These are phyloP conservation scores for Ehretia macrophylla DNA, from an alignment of 257 asterid species.

Conservation along the genomic window DNA sequence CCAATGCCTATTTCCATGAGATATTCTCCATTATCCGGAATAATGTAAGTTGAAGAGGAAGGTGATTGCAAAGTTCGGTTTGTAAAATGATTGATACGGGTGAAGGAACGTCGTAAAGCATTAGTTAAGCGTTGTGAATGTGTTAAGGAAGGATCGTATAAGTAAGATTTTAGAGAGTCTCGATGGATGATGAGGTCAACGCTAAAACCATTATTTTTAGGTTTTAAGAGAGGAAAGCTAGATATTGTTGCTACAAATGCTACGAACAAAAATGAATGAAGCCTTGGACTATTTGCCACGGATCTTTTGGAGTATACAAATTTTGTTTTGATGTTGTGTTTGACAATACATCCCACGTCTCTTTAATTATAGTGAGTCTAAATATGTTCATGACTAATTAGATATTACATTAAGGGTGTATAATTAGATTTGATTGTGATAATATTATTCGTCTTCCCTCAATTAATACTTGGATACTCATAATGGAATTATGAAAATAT, in stretches of 20 bases:
- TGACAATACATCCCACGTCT: too few relatives aligned
- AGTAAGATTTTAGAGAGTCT: slow-evolving; percentile 43
- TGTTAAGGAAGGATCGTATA: slow-evolving; percentile 23
- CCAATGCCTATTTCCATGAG: slow-evolving; percentile 53
- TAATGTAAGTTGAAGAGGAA: slow-evolving; percentile 15
- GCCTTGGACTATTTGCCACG: too few relatives aligned
- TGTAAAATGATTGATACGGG: slow-evolving; percentile 19
- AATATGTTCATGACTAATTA: too few relatives aligned
- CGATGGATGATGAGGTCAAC: slow-evolving; percentile 57
- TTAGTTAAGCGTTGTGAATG: slow-evolving; percentile 15
- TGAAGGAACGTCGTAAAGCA: slow-evolving; percentile 39
- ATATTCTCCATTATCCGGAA: slow-evolving; percentile 47
- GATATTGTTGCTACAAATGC: slow-evolving; percentile 14
- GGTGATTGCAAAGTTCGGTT: not conserved
- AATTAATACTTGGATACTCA: too few relatives aligned
- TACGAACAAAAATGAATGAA: slow-evolving; percentile 5
- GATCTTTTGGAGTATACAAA: too few relatives aligned
- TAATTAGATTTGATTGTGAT: too few relatives aligned
- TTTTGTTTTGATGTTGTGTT: too few relatives aligned
- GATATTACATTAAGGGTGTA: too few relatives aligned
- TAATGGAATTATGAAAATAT: too few relatives aligned
- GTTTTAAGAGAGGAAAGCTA: slow-evolving; percentile 18
- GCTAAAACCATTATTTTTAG: slow-evolving; percentile 36
- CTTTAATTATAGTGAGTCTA: too few relatives aligned
- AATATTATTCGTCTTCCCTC: too few relatives aligned